Evolutionary conservation across 176 grass and related monocot genomes (phyloP).

Genomic region (Rhynchospora tenuis): DNA sequence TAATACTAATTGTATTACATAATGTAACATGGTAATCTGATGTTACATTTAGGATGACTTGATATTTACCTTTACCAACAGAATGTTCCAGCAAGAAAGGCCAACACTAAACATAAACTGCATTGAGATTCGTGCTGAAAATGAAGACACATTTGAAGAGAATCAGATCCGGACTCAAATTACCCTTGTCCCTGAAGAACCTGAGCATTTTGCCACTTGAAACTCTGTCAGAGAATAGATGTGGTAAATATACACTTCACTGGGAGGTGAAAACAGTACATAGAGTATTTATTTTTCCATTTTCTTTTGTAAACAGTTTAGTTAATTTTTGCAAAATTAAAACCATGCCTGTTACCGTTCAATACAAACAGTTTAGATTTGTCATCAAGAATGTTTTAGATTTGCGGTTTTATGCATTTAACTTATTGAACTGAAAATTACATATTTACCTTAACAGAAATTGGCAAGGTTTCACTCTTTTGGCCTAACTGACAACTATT

Average conservation of each 20-base stretch:
- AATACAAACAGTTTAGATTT: not conserved
- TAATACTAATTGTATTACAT: not conserved
- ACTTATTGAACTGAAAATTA: not conserved
- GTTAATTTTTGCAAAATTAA: not conserved
- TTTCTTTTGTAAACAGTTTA: not conserved
- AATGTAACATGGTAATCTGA: not conserved
- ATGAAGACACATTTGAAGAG: conserved; percentile 24
- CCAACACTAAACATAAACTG: conserved; percentile 63
- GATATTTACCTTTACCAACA: conserved; percentile 1
- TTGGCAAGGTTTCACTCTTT: not conserved
- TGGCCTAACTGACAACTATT: not conserved
- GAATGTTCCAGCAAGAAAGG: conserved; percentile 86
- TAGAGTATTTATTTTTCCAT: not conserved
- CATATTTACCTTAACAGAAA: not conserved
- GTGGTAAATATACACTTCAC: not conserved
- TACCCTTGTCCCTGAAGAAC: conserved; percentile 33
- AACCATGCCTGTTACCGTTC: not conserved
- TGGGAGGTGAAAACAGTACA: not conserved
- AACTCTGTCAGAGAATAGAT: not conserved
- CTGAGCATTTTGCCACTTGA: conserved; percentile 30
- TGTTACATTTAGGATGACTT: not conserved
- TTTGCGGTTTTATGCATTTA: not conserved
- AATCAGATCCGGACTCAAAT: conserved; percentile 43
- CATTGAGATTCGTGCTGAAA: conserved; percentile 44
- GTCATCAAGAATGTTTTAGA: not conserved